Evolutionary conservation across 202 grass and related monocot genomes (phyloP).

Genomic region (Setaria viridis): DNA sequence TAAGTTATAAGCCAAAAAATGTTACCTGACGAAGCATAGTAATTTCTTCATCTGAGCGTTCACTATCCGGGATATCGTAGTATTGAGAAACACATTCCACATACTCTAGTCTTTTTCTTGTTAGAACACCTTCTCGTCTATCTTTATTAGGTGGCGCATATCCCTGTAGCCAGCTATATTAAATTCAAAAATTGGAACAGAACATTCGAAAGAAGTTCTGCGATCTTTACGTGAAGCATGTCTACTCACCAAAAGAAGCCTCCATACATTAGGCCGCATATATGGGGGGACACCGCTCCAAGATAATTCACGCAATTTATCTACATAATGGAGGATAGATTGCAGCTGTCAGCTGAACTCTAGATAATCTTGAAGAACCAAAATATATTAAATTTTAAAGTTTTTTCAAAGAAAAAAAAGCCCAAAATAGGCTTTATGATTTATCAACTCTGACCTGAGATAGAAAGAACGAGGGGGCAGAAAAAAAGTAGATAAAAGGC

Average conservation of each 20-base stretch:
- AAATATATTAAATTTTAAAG: background rate
- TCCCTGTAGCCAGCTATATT: slow-evolving; percentile 76
- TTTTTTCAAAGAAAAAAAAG: background rate
- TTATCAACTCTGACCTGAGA: slow-evolving; percentile 24
- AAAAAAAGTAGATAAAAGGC: background rate
- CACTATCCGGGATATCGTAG: slow-evolving; percentile 68
- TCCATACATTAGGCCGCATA: slow-evolving; percentile 97
- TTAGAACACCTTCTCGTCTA: slow-evolving; percentile 67
- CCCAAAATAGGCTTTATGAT: background rate
- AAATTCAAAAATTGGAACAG: slow-evolving; percentile 47
- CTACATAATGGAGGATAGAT: slow-evolving; percentile 55
- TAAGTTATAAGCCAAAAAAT: background rate
- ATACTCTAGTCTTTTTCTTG: slow-evolving; percentile 62
- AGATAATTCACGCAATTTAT: slow-evolving; percentile 92
- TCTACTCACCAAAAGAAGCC: slow-evolving; percentile 88
- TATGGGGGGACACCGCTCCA: slow-evolving; percentile 98
- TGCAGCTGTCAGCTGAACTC: slow-evolving; percentile 22
- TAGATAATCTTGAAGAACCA: background rate
- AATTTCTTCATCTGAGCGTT: slow-evolving; percentile 89
- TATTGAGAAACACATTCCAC: slow-evolving; percentile 84
- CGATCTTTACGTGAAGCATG: background rate
- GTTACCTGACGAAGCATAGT: slow-evolving; percentile 84
- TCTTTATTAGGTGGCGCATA: slow-evolving; percentile 86
- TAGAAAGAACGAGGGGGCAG: background rate
- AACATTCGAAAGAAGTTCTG: slow-evolving; percentile 4